Percentiles rank a stretch among this genome's conserved stretches.
These are phyloP conservation scores for Periconia digitata DNA, from an alignment of 2,329 filamentous ascomycete genomes.

Conservation along the genomic window DNA sequence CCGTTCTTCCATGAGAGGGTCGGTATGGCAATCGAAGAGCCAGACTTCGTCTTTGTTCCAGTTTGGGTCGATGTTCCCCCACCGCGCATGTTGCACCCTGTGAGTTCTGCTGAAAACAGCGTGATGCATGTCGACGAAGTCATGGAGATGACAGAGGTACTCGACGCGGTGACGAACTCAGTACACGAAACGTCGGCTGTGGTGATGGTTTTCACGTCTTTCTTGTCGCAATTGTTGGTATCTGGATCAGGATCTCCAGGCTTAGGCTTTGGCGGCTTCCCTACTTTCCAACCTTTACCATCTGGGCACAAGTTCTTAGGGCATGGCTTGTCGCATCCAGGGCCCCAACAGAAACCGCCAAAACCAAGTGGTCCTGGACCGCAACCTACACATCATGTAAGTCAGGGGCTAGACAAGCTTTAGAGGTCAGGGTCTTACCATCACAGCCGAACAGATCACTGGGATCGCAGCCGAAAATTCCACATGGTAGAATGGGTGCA, in stretches of 20 bases:
- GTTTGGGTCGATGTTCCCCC: constrained; percentile 11
- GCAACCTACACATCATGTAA: constrained; percentile 2
- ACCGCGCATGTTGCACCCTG: constrained; percentile 16
- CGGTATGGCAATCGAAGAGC: constrained; percentile 6
- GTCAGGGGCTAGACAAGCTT: too few relatives aligned
- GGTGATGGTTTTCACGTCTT: constrained; percentile 24
- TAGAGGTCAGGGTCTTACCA: neutral
- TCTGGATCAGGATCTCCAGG: constrained; percentile 11
- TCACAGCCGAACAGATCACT: constrained; percentile 14
- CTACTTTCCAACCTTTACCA: constrained; percentile 23
- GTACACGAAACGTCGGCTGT: constrained; percentile 23
- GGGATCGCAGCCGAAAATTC: constrained; percentile 25
- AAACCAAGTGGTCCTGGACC: constrained; percentile 17
- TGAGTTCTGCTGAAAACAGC: constrained; percentile 13
- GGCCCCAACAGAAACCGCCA: constrained; percentile 17
- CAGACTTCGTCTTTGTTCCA: neutral
- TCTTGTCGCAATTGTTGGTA: constrained; percentile 18
- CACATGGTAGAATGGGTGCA: constrained; percentile 5
- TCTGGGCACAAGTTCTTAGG: constrained; percentile 13
- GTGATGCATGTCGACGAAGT: constrained; percentile 21
- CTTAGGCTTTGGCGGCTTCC: constrained; percentile 3
- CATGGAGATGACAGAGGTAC: constrained; percentile 12
- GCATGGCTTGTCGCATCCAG: constrained; percentile 16
- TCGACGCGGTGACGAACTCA: constrained; percentile 4
- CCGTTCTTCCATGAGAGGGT: constrained; percentile 6